Base-by-base conservation (phyloP, 2,329 filamentous ascomycete species). In the Dothiorella sarmentorum region DNA sequence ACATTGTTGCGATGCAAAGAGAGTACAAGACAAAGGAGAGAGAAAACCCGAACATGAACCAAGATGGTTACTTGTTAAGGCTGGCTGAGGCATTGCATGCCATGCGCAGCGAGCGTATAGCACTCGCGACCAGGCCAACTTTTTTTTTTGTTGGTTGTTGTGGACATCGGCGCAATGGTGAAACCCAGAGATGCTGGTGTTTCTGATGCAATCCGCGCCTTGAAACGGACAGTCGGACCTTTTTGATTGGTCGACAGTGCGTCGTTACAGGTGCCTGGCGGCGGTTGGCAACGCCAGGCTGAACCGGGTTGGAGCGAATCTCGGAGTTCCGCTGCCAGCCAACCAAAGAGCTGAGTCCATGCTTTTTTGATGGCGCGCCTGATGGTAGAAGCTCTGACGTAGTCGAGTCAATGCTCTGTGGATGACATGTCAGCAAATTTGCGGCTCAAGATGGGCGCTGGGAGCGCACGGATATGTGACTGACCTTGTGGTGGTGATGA, bases 381-480 rank as follows among this genome's bases (percentile, higher is more conserved):
- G n/a, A 53, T 10, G 45, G 29, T n/a, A 53, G 33, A 53, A 53
- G 49, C 35, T 53, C 49, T 27, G 49, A 18, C 35, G 33, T 29
- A 40, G 49, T n/a, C 49, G 49, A 53, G 49, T 53, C 49, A 53
- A 53, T 53, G 35, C 33, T 20, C 35, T 40, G 20, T 40, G 40
- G 24, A 20, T n/a, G 22, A 10, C 11, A 10, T 38, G 49, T 53
- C 37, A 53, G 49, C 49, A n/a, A 53, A 40, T 29, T 52, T 52
- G 35, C 35, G 49, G 24, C 10, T 31, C 10, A 13, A 7, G 49
- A 53, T 53, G 49, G 4, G 49, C 49, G 26, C 49, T 27, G 35
- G 49, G 49, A 22, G 31, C 31, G 47, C 47, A 45, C 37, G 27
- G 38, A 18, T 37, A 26, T 13, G 29, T 18, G 40, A 45, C 53